Conservation (phyloP, 2,329 filamentous ascomycete genomes). For the Ophiocordyceps robertsii region DNA sequence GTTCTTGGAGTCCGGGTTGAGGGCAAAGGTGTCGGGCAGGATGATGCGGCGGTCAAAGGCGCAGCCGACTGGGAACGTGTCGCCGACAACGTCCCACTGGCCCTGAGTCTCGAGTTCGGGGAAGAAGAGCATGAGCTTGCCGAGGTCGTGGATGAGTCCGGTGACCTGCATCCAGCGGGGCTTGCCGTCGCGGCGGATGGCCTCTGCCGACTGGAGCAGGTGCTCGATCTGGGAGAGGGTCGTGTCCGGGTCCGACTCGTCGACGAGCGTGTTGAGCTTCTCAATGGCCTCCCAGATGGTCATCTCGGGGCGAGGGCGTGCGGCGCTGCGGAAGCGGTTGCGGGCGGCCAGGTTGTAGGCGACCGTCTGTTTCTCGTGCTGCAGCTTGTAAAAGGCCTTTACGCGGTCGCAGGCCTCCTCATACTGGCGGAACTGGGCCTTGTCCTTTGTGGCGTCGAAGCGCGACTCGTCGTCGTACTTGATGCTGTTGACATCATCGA, state of each 20-base stretch:
- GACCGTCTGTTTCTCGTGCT: conserved; percentile 59
- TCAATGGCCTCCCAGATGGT: conserved; percentile 86
- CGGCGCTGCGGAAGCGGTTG: conserved; percentile 40
- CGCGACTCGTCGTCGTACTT: conserved; percentile 40
- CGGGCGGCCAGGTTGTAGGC: conserved; percentile 77
- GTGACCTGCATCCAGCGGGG: conserved; percentile 72
- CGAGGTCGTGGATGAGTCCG: conserved; percentile 66
- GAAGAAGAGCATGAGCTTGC: conserved; percentile 70
- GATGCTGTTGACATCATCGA: conserved; percentile 39
- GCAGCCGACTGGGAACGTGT: conserved; percentile 71
- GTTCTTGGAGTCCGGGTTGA: conserved; percentile 62
- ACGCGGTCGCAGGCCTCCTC: conserved; percentile 72
- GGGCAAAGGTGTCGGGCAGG: conserved; percentile 63
- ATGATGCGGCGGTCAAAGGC: conserved; percentile 65
- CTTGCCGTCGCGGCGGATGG: conserved; percentile 74
- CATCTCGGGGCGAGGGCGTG: conserved; percentile 54
- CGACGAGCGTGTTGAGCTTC: conserved; percentile 81
- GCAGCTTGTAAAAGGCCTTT: conserved; percentile 72
- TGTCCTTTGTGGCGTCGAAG: conserved; percentile 66
- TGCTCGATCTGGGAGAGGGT: conserved; percentile 81
- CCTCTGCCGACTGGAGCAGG: conserved; percentile 77
- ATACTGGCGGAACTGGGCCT: conserved; percentile 70
- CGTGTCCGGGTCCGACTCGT: conserved; percentile 85
- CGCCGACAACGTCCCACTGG: conserved; percentile 88
- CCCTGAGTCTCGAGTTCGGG: conserved; percentile 51